Evolutionary conservation across 768 basidiomycete genomes (phyloP).

Genomic region (Neoboletus magnificus): DNA sequence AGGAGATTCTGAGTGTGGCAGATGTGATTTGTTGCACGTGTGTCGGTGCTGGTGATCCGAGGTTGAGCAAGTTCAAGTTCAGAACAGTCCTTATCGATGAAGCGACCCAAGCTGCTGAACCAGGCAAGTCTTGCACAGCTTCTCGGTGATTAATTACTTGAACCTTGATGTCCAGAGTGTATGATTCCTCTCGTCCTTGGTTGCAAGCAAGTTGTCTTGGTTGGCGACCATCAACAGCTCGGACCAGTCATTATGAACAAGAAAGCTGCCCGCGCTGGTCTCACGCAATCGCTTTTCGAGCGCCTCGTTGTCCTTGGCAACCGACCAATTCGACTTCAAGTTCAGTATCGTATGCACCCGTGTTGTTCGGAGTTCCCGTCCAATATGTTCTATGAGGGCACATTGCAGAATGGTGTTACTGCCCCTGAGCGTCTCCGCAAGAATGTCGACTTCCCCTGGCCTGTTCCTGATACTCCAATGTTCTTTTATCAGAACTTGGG

Average conservation of each 20-base stretch:
- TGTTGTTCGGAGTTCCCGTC: slow-evolving; percentile 99
- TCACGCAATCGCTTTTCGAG: slow-evolving; percentile 98
- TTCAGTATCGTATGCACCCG: slow-evolving; percentile 99
- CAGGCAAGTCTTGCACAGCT: slow-evolving; percentile 50
- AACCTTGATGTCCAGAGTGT: slow-evolving; percentile 61
- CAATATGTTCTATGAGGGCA: slow-evolving; percentile 99
- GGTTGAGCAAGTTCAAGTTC: slow-evolving; percentile 96
- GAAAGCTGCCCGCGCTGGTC: slow-evolving; percentile 97
- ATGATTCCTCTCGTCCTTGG: slow-evolving; percentile 99
- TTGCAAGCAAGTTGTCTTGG: slow-evolving; percentile 97
- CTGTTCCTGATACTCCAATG: slow-evolving; percentile 95
- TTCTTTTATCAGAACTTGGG: slow-evolving; percentile 99
- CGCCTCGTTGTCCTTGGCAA: slow-evolving; percentile 94
- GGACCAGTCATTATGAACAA: slow-evolving; percentile 99
- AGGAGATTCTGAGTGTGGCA: slow-evolving; percentile 91
- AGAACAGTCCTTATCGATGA: slow-evolving; percentile 98
- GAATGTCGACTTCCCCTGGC: slow-evolving; percentile 99
- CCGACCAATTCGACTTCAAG: slow-evolving; percentile 95
- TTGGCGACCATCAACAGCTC: slow-evolving; percentile 95
- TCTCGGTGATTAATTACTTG: background rate
- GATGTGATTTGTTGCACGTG: slow-evolving; percentile 99
- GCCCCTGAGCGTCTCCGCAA: slow-evolving; percentile 96
- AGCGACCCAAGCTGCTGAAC: slow-evolving; percentile 97
- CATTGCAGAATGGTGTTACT: slow-evolving; percentile 97
- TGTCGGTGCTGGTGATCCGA: slow-evolving; percentile 95